Evolutionary conservation across 2,329 filamentous ascomycete genomes (phyloP).

Genomic region (Leptographium radiaticola): DNA sequence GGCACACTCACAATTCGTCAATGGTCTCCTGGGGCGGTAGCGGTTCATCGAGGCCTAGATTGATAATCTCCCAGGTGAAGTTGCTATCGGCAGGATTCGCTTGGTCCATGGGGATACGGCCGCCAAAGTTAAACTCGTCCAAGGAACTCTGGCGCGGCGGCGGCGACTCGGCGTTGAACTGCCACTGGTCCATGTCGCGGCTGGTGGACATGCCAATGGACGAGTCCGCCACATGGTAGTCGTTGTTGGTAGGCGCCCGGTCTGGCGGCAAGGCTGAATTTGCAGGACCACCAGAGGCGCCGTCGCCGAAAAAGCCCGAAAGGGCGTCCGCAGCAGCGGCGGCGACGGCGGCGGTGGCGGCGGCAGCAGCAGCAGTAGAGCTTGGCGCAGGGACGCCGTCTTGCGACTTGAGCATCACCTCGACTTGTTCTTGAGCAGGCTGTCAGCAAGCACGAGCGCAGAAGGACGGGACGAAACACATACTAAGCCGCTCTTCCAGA

Average conservation of each 20-base stretch:
- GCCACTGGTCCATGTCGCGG: slow-evolving; percentile 41
- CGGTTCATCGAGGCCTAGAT: slow-evolving; percentile 45
- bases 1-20: slow-evolving; percentile 58
- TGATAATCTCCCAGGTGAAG: slow-evolving; percentile 70
- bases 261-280: not conserved
- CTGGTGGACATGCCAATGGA: slow-evolving; percentile 32
- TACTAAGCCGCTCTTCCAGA: slow-evolving; percentile 82
- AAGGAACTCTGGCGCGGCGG: slow-evolving; percentile 30
- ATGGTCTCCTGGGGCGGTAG: slow-evolving; percentile 49
- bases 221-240: slow-evolving; percentile 31
- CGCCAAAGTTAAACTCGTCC: slow-evolving; percentile 47
- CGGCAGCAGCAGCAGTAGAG: slow-evolving; percentile 11
- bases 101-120: slow-evolving; percentile 31
- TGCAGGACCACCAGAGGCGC: not conserved
- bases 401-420: slow-evolving; percentile 76
- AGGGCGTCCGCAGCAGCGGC: slow-evolving; percentile 21
- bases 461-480: slow-evolving; percentile 22
- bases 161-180: slow-evolving; percentile 36
- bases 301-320: not conserved
- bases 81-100: slow-evolving; percentile 38
- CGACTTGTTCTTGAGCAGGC: slow-evolving; percentile 62
- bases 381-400: slow-evolving; percentile 23
- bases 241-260: slow-evolving; percentile 9
- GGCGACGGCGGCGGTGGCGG: slow-evolving; percentile 27
- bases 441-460: not conserved